A percentile compares a stretch with the other conserved stretches of the same genome.
These are phyloP conservation scores for Bonnemaisonia californica DNA, from an alignment of 31 red algal genomes.

Conservation along the genomic window DNA sequence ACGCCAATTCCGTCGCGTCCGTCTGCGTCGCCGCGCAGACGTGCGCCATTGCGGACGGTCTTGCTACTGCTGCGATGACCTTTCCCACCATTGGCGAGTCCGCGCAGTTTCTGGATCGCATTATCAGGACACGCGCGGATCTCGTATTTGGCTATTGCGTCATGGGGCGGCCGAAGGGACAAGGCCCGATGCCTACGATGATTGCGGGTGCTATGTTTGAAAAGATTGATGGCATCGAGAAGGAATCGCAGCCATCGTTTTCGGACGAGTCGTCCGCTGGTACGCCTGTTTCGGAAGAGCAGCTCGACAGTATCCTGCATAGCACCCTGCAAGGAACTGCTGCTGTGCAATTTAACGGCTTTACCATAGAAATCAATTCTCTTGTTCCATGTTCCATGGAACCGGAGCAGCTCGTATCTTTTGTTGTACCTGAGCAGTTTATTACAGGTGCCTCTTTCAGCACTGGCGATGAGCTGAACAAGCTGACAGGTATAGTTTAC, in stretches of 20 bases:
- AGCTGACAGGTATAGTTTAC: background rate
- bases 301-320: background rate
- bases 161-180: slow-evolving; percentile 7
- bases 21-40: slow-evolving; percentile 44
- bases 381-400: background rate
- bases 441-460: background rate
- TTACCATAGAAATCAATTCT: background rate
- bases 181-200: background rate
- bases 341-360: background rate
- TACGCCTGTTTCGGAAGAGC: background rate
- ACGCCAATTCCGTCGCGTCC: slow-evolving; percentile 37
- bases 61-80: slow-evolving; percentile 77
- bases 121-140: background rate
- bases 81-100: slow-evolving; percentile 28
- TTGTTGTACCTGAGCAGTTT: background rate
- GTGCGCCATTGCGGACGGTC: slow-evolving; percentile 49
- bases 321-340: background rate
- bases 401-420: background rate
- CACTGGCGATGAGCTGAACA: background rate
- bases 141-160: slow-evolving; percentile 24
- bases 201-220: background rate
- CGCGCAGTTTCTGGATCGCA: slow-evolving; percentile 17
- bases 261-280: background rate
- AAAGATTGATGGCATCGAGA: background rate
- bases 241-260: background rate